Evolutionary conservation across 306 rosid species (phyloP), one percentile per base, ranked within the genome.

Genomic region (Gleditsia sinensis): DNA sequence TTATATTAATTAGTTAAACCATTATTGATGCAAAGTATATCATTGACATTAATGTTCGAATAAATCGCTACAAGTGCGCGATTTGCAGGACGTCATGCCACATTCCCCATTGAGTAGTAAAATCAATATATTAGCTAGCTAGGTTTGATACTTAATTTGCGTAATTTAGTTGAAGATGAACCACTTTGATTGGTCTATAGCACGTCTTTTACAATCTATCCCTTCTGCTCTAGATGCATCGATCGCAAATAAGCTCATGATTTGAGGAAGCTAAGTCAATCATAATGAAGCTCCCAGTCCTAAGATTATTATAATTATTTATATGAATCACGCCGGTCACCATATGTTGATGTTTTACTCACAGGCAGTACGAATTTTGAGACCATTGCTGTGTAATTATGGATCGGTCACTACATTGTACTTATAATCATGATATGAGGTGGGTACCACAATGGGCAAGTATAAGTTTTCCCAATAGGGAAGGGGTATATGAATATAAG

Each of bases 21-120:
- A 70, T 67, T 76, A 74, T 60, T 83, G 80, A 78, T 74, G 81
- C 69, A 60, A 79, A 78, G 87, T 76, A 79, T 42, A 81, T 82
- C 82, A 75, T 75, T 66, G 73, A 75, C 53, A 70, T 77, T 37
- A 74, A 74, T 79, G 33, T 72, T 76, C 34, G 62, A 54, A 78
- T 67, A 69, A 48, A 77, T 74, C 55, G 32, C 25, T 67, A 71
- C 68, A 59, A 75, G 66, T 71, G 83, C 74, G 60, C 67, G 55
- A 69, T 66, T 79, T 78, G 61, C 62, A 49, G 67, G 67, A 86
- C 68, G 82, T 75, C 82, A 69, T 60, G 66, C 77, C 76, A 62
- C 63, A 75, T 62, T 69, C 68, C 55, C 36, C 55, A 39, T 60
- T 72, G 24, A 6, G 34, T 28, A 12, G 42, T 51, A 16, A 45